These are phyloP conservation scores for Trichophyton verrucosum DNA, from an alignment of 2,329 filamentous ascomycete species.

Conservation along the genomic window DNA sequence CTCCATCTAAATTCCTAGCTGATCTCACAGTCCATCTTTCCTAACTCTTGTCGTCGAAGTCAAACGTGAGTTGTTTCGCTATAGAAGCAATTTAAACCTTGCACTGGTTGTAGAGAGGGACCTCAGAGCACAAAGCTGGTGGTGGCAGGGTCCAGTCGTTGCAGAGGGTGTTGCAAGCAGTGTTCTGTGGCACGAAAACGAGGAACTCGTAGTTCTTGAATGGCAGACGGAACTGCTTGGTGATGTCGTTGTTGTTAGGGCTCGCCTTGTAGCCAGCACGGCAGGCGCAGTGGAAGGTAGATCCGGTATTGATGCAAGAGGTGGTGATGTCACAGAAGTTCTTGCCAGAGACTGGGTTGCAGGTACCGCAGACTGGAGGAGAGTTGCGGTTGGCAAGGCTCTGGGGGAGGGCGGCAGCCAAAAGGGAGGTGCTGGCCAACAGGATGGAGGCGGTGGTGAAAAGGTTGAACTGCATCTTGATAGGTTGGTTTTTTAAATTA, in stretches of 20 bases:
- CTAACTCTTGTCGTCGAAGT: not conserved
- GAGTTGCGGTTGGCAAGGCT: conserved; percentile 9
- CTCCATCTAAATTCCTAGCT: not conserved
- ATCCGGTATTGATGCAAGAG: conserved; percentile 34
- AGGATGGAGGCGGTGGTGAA: conserved; percentile 18
- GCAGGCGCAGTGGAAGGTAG: conserved; percentile 31
- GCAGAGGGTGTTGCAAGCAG: conserved; percentile 26
- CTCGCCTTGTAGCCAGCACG: conserved; percentile 32
- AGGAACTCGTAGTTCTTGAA: conserved; percentile 30
- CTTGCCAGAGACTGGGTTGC: conserved; percentile 29
- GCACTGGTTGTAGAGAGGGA: conserved; percentile 22
- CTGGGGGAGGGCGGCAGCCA: conserved; percentile 12
- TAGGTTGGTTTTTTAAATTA: not conserved
- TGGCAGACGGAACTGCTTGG: conserved; percentile 27
- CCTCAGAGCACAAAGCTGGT: conserved; percentile 26
- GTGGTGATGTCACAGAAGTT: conserved; percentile 34
- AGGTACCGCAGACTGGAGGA: conserved; percentile 24
- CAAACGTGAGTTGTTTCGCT: not conserved
- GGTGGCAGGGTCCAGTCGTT: conserved; percentile 22
- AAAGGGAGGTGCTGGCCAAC: conserved; percentile 15
- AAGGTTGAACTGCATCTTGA: conserved; percentile 22
- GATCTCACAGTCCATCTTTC: not conserved
- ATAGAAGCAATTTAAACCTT: conserved; percentile 15
- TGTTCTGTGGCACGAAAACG: conserved; percentile 27
- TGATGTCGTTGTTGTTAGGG: conserved; percentile 19